Percentiles rank a stretch among this genome's conserved stretches.
These are phyloP conservation scores for Pseudocercospora fijiensis DNA, from an alignment of 2,329 filamentous ascomycete species.

Conservation along the genomic window DNA sequence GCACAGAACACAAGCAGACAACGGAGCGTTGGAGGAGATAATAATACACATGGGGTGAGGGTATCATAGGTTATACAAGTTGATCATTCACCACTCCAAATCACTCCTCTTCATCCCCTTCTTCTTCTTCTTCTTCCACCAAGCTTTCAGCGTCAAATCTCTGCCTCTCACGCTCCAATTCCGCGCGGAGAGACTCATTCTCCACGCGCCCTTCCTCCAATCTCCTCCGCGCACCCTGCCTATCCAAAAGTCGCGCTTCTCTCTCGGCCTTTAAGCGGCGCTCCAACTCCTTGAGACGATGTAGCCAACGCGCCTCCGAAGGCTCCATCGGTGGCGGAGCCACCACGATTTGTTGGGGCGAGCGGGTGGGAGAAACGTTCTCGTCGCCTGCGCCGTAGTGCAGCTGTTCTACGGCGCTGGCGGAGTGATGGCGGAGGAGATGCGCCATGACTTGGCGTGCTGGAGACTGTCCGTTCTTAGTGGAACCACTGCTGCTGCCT, in stretches of 20 bases:
- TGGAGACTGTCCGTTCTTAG: conserved; percentile 25
- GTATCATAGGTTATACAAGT: not conserved
- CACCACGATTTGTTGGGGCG: conserved; percentile 50
- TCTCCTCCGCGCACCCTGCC: conserved; percentile 76
- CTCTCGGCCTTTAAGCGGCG: conserved; percentile 84
- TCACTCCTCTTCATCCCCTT: not conserved
- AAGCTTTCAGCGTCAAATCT: not conserved
- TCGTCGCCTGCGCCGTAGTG: conserved; percentile 17
- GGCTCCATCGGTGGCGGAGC: conserved; percentile 42
- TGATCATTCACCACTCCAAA: not conserved
- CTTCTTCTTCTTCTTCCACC: not conserved
- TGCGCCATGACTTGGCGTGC: conserved; percentile 50
- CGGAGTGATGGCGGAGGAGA: conserved; percentile 56
- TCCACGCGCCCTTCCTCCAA: conserved; percentile 73
- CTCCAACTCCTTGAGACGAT: conserved; percentile 83
- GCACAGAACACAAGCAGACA: not conserved
- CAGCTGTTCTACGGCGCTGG: conserved; percentile 50
- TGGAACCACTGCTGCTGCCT: conserved; percentile 23
- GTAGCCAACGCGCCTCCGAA: conserved; percentile 75
- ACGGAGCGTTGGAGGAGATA: not conserved
- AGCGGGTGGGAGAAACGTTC: conserved; percentile 11
- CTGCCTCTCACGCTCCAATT: conserved; percentile 55
- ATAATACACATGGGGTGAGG: not conserved
- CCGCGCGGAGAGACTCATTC: conserved; percentile 67
- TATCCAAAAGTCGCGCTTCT: conserved; percentile 80